A percentile compares a stretch with the other conserved stretches of the same genome.
phyloP scores from a whole-genome alignment of 768 basidiomycete genomes.

The Tulasnella sp. region DNA sequence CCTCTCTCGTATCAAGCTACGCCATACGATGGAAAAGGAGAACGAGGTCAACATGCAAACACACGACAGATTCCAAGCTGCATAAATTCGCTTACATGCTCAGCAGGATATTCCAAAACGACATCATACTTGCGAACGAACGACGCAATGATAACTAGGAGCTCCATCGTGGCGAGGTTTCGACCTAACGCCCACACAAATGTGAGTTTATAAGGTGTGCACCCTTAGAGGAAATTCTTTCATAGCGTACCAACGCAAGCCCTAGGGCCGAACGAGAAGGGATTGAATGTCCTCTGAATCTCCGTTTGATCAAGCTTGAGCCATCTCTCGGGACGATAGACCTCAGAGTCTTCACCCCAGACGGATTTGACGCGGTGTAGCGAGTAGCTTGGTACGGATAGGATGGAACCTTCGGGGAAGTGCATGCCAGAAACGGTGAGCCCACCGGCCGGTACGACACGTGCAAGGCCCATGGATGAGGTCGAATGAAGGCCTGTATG shows the following conservation, averaged over 20 bases:
- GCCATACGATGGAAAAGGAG: constrained; percentile 8
- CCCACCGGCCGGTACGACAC: constrained; percentile 68
- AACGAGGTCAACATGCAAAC: constrained; percentile 15
- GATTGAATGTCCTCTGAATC: constrained; percentile 70
- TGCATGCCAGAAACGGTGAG: constrained; percentile 42
- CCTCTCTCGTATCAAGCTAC: constrained; percentile 67
- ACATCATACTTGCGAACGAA: constrained; percentile 68
- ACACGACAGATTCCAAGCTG: too few relatives aligned
- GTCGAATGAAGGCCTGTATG: constrained; percentile 27
- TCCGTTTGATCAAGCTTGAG: constrained; percentile 53
- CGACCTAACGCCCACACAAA: too few relatives aligned
- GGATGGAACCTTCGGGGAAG: constrained; percentile 65
- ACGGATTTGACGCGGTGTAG: constrained; percentile 61
- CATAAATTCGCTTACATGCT: constrained; percentile 49
- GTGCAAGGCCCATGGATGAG: constrained; percentile 59
- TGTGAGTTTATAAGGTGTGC: too few relatives aligned
- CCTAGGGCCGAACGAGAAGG: constrained; percentile 74
- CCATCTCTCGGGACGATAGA: constrained; percentile 37
- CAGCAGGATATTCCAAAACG: constrained; percentile 49
- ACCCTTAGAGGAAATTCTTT: neutral
- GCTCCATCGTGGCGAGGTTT: constrained; percentile 69
- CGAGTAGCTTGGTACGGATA: constrained; percentile 73
- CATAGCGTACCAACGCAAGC: constrained; percentile 58
- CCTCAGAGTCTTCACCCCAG: constrained; percentile 73
- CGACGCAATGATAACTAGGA: constrained; percentile 72